Evolutionary conservation across 805 yeast species (phyloP).

Genomic region (Spathaspora arborariae): DNA sequence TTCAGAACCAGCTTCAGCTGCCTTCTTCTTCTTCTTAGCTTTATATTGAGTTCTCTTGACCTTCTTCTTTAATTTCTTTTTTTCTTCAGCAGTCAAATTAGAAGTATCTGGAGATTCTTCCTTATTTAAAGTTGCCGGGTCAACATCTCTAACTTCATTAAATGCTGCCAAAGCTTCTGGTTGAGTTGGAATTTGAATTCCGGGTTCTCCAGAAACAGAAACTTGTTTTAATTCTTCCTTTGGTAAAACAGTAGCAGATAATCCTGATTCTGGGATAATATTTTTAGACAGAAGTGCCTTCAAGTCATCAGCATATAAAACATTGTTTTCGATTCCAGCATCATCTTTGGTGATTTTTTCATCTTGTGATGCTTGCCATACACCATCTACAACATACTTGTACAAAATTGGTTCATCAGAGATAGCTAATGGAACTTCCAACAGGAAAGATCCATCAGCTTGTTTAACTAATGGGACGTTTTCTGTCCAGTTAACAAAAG

Average conservation of each 20-base stretch:
- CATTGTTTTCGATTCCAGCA: conserved; percentile 51
- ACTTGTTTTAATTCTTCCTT: conserved; percentile 28
- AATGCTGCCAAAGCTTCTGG: conserved; percentile 67
- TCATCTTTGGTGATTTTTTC: conserved; percentile 45
- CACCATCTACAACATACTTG: conserved; percentile 69
- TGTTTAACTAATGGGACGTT: conserved; percentile 57
- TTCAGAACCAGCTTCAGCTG: conserved; percentile 9
- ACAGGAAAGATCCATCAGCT: conserved; percentile 55
- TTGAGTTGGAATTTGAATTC: conserved; percentile 61
- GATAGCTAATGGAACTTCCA: conserved; percentile 53
- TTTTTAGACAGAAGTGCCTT: conserved; percentile 14
- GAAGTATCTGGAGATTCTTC: conserved; percentile 9
- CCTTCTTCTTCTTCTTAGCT: conserved; percentile 36
- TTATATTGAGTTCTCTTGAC: conserved; percentile 41
- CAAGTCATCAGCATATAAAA: conserved; percentile 36
- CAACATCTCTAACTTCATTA: conserved; percentile 48
- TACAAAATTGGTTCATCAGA: conserved; percentile 41
- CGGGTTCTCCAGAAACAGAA: conserved; percentile 63
- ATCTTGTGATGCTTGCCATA: conserved; percentile 46
- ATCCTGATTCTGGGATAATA: conserved; percentile 31
- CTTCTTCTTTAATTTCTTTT: conserved; percentile 41
- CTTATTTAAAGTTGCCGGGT: conserved; percentile 49
- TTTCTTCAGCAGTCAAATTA: conserved; percentile 30
- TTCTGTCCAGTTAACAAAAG: conserved; percentile 65
- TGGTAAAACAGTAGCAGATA: conserved; percentile 37